These are phyloP conservation scores for Nannochloropsis salina DNA, from an alignment of 108 stramenopile species.

Conservation along the genomic window DNA sequence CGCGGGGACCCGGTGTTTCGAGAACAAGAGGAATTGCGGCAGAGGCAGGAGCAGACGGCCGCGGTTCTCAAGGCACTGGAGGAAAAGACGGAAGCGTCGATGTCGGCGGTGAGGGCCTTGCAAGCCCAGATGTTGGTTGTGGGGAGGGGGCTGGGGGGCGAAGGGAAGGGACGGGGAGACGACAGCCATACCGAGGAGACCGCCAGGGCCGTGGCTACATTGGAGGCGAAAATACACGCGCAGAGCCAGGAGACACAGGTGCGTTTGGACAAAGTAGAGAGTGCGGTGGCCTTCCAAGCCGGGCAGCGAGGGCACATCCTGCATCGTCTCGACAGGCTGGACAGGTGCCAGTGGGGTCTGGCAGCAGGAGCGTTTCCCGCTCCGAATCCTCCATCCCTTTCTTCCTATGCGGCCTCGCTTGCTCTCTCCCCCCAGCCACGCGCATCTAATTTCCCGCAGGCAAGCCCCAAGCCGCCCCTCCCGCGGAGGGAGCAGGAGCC, in stretches of 20 bases:
- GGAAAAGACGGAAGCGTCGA: background rate
- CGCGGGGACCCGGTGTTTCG: background rate
- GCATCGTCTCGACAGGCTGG: background rate
- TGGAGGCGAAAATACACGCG: background rate
- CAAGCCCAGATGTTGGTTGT: background rate
- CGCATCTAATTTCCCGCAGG: too few relatives aligned
- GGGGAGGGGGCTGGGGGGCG: background rate
- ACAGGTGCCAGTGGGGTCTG: background rate
- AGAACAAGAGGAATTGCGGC: background rate
- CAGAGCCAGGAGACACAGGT: background rate
- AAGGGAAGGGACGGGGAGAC: too few relatives aligned
- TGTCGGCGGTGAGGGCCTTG: background rate
- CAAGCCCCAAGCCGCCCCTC: too few relatives aligned
- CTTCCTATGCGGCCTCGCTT: too few relatives aligned
- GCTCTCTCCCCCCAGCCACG: too few relatives aligned
- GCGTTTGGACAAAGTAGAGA: constrained; percentile 15
- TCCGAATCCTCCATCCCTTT: too few relatives aligned
- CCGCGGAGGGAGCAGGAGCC: too few relatives aligned
- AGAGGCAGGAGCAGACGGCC: background rate
- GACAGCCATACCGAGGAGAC: too few relatives aligned
- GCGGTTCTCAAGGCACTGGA: background rate
- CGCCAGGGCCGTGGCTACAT: background rate
- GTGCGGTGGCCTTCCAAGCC: background rate
- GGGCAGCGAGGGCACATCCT: background rate
- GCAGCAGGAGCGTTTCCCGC: background rate